Base-by-base conservation (phyloP, 1,284 basidiomycete species). In the Leccinum subspadiceum region DNA sequence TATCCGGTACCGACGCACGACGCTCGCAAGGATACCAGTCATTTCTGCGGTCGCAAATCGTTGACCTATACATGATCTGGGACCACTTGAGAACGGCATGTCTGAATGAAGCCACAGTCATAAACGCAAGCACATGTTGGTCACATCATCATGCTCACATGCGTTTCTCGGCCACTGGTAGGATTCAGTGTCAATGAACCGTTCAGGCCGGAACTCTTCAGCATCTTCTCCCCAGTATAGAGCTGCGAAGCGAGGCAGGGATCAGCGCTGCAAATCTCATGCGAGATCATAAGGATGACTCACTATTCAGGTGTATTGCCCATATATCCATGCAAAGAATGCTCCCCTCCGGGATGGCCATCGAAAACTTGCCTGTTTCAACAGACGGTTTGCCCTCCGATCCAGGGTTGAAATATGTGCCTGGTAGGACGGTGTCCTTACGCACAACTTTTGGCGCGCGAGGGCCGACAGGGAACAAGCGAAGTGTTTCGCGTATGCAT, bases 401-500 rank as follows among this genome's bases (percentile, higher is more conserved):
- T 31, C 68, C 64, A 12, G 65, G 53, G 15, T 61, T 58, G 60
- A 82, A 80, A 6, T 66, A 69, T 3, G 70, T 71, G 1, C 70
- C 70, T 9, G 68, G 71, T 17, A 82, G 46, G 1, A 71, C 62
- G 0, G 75, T 67, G 55, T 82, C 77, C 0, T 61, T 60, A 4
- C 64, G 57, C 1, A 76, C 80, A 0, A 72, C 29, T 64, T 81
- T 84, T 3, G 70, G 69, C 13, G 85, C 59, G 24, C 79, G 76
- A 24, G 78, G 69, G 13, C 72, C 73, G 1, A 66, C 58, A 2
- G 81, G 76, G 41, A 73, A 75, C 22, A 80, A 29, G 6, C 81
- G 78, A n/a, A 82, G 69, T 0, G 78, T 73, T 65, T 82, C 81
- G 37, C 76, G 70, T 62, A 80, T 73, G n/a, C 75, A 76, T 3